Conservation (phyloP, 768 basidiomycete species). For the Naematelia encephala region DNA sequence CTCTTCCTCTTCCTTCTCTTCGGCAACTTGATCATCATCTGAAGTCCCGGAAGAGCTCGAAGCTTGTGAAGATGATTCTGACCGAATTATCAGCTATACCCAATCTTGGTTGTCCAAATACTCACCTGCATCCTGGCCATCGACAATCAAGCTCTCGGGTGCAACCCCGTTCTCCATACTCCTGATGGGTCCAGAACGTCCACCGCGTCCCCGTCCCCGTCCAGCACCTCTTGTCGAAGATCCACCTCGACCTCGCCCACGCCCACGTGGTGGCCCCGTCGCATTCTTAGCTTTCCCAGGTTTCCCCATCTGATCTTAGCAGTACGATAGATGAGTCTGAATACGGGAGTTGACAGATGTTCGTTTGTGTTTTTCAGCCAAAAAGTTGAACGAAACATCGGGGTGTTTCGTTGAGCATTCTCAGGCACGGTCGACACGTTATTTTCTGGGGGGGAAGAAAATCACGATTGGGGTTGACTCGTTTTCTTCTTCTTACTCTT, state of each 20-base stretch:
- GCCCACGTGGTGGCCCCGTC: constrained; percentile 17
- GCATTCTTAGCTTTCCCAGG: constrained; percentile 38
- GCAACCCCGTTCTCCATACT: constrained; percentile 12
- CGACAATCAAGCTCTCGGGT: constrained; percentile 21
- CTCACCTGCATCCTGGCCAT: constrained; percentile 13
- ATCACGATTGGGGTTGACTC: too few species aligned
- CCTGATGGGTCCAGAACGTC: constrained; percentile 5
- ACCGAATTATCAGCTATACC: background rate
- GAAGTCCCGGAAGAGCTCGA: constrained; percentile 11
- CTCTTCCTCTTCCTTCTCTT: constrained; percentile 50
- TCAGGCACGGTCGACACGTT: too few species aligned
- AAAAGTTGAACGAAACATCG: background rate
- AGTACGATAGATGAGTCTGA: background rate
- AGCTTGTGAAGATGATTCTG: constrained; percentile 8
- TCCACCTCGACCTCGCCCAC: constrained; percentile 28
- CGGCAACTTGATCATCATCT: constrained; percentile 4
- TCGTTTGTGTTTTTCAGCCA: background rate
- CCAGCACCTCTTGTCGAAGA: constrained; percentile 2
- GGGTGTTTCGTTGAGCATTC: background rate
- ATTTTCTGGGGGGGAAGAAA: background rate
- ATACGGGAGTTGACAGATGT: background rate
- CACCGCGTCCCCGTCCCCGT: constrained; percentile 13
- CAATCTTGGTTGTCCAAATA: background rate
- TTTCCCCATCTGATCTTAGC: constrained; percentile 35
- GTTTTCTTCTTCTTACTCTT: background rate